These are phyloP conservation scores for Magnaporthiopsis rhizophila DNA, from an alignment of 2,329 filamentous ascomycete genomes.

Conservation along the genomic window DNA sequence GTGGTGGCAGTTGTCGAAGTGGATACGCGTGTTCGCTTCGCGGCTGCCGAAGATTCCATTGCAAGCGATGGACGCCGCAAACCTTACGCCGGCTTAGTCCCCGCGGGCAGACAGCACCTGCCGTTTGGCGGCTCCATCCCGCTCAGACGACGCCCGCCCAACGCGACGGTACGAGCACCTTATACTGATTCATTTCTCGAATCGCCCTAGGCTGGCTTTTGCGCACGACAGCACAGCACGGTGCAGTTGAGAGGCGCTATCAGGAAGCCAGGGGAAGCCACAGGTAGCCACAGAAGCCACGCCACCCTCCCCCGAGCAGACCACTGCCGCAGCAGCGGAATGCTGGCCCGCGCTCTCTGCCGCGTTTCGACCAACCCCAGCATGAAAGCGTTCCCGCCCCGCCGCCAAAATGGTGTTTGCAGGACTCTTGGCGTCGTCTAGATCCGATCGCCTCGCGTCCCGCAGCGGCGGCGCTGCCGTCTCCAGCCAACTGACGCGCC, in stretches of 20 bases:
- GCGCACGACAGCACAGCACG: not conserved
- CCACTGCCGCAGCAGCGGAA: not conserved
- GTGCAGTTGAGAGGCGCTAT: too few relatives aligned
- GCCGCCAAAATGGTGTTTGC: slow-evolving; percentile 7
- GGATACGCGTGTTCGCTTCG: not conserved
- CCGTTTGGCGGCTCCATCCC: not conserved
- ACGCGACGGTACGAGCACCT: not conserved
- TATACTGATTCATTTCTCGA: too few relatives aligned
- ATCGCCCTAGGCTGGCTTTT: not conserved
- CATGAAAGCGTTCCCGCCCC: slow-evolving; percentile 1
- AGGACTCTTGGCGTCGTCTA: slow-evolving; percentile 5
- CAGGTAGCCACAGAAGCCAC: not conserved
- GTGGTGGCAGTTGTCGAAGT: too few relatives aligned
- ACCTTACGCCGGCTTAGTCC: too few relatives aligned
- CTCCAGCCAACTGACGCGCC: slow-evolving; percentile 10
- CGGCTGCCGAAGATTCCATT: not conserved
- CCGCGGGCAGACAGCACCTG: too few relatives aligned
- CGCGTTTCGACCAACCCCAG: not conserved
- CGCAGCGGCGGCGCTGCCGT: slow-evolving; percentile 8
- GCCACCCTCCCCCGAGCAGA: not conserved
- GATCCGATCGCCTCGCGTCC: slow-evolving; percentile 1
- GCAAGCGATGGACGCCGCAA: too few relatives aligned
- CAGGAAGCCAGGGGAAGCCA: not conserved
- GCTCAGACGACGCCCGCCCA: not conserved
- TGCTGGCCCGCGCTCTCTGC: not conserved